Base-by-base conservation (phyloP, 1,139 yeast species). In the Yamadazyma triangularis region DNA sequence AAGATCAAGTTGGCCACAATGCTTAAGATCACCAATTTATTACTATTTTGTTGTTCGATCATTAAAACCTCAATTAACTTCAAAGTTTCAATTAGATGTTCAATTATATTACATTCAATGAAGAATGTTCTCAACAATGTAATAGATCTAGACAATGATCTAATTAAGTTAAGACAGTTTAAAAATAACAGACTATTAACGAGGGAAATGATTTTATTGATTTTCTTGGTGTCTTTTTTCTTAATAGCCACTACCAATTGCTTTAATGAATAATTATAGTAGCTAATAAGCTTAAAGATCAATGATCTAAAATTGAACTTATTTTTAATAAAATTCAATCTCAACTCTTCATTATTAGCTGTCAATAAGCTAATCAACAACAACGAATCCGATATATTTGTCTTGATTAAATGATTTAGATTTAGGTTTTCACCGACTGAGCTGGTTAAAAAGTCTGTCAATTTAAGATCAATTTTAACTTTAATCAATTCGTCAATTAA, bases 81-180 rank as follows among this genome's bases (percentile, higher is more conserved):
- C 4, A 79, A 69, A 14, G 79, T 61, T 16, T 72, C 73, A 20
- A 75, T 60, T 23, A 79, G 44, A 33, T 54, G 75, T 12, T 50
- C 47, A 11, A 59, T 56, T 15, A 64, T 44, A 33, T 66, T 64
- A 40, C 71, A 62, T 35, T 65, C 70, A 14, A 76, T 77, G 39
- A 86, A 67, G 37, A 79, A 75, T 0, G 93, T 84, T 32, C 95
- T 66, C 33, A 85, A 59, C 1, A 81, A 58, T 1, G 81, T 64
- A 0, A 85, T 82, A 13, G 93, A 81, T 47, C 95, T 64, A 0
- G 94, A 84, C 15, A 86, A 61, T 0, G 94, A 77, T 33, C 93
- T 64, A 19, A 84, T 58, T 24, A 86, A 62, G 39, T 77, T 75
- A 34, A 83, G 71, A 0, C 79, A 56, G 23, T 62, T 60, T 11